Evolutionary conservation across 805 yeast genomes (phyloP), one percentile per base, ranked within the genome.

Genomic region (Kuraishia capsulata): DNA sequence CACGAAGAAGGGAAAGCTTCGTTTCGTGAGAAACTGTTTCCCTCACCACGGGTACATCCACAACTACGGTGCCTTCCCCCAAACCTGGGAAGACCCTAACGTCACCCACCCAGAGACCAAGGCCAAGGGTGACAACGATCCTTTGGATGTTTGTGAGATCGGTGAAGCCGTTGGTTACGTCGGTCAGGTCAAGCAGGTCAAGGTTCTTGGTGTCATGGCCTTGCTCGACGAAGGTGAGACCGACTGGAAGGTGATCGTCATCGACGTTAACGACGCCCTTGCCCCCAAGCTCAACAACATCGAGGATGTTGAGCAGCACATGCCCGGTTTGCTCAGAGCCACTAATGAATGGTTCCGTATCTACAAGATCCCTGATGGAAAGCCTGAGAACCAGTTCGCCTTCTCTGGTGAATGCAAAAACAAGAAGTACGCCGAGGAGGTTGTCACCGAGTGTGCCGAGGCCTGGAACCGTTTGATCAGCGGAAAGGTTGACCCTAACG

Each of bases 1-100:
- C 67, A 85, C 94, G 58, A 92, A 92, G 73, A 90, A 92, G 74
- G 97, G 97, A 50, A 82, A 87, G 65, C 77, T 88, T 56, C 80
- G 97, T 69, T 92, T 81, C 53, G 97, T 92, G 43, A 81, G 95
- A 71, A 92, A 92, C 77, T 79, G 95, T 64, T 90, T 90, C 86
- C 98, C 98, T 39, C 95, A 85, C 72, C 95, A 92, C 63, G 98
- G 98, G 53, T 90, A 92, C 73, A 90, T 90, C 52, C 96, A 88
- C 71, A 92, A 92, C 72, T 90, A 90, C 62, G 98, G 97, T 62
- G 97, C 97, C 36, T 83, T 90, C 76, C 97, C 97, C 49, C 97
- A 90, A 64, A 81, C 88, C 35, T 81, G 88, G 88, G 88, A 81
- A 62, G 85, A 81, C 54, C 85, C 78, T 61, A 76, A 65, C 53